phyloP scores from a whole-genome alignment of 73 alveolate species.

The Chromera velia region DNA sequence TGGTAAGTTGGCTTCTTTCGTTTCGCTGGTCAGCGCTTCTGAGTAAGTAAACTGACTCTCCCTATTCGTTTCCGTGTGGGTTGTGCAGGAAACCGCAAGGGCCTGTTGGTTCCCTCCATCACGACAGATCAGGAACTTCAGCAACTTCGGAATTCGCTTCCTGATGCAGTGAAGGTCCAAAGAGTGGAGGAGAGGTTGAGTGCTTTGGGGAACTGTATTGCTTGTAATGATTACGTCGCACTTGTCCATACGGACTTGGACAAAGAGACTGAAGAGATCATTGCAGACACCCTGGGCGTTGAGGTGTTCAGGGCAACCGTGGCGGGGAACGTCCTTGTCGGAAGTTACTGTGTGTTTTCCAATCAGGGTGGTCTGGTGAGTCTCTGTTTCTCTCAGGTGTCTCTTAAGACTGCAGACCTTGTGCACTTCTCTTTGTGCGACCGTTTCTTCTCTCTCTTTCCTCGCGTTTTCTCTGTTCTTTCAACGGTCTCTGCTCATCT shows the following conservation, averaged over 20 bases:
- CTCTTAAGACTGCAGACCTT: too few relatives aligned
- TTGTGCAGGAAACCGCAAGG: constrained; percentile 78
- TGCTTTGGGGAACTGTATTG: constrained; percentile 90
- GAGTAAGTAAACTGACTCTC: too few relatives aligned
- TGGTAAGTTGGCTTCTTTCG: background rate
- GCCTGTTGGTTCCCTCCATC: constrained; percentile 87
- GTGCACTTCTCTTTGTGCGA: too few relatives aligned
- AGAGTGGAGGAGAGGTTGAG: constrained; percentile 94
- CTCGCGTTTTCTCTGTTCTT: too few relatives aligned
- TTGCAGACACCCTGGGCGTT: constrained; percentile 88
- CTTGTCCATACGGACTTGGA: constrained; percentile 95
- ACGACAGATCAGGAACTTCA: constrained; percentile 89
- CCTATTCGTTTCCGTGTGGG: background rate
- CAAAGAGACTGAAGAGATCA: constrained; percentile 93
- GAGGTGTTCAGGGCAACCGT: constrained; percentile 94
- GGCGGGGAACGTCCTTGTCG: constrained; percentile 91
- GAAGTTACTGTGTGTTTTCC: constrained; percentile 80
- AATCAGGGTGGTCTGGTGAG: constrained; percentile 87
- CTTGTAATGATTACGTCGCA: constrained; percentile 95
- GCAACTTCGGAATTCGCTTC: constrained; percentile 79
- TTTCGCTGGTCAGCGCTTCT: background rate
- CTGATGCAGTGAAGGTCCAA: constrained; percentile 79
- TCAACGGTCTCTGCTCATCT: too few relatives aligned
- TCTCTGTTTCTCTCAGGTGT: too few relatives aligned
- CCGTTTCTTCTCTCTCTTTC: too few relatives aligned